Percentiles rank a stretch among this genome's conserved stretches.
phyloP scores from a whole-genome alignment of 2,329 filamentous ascomycete genomes.

The Trematosphaeria pertusa region DNA sequence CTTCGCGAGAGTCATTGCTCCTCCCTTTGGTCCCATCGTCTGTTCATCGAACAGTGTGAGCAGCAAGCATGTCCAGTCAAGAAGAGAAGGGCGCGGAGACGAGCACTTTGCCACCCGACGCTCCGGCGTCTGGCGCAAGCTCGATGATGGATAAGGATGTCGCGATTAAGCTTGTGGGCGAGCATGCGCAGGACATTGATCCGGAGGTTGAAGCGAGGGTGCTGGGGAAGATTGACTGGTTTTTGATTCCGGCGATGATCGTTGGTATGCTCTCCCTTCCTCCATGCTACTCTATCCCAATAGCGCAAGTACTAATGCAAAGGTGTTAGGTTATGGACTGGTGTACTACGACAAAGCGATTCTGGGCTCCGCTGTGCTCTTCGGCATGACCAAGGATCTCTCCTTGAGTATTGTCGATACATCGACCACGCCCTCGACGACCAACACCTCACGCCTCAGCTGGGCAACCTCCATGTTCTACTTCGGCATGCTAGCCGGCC shows the following conservation, averaged over 20 bases:
- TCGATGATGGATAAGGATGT: slow-evolving; percentile 60
- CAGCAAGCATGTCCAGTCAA: background rate
- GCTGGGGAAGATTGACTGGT: slow-evolving; percentile 70
- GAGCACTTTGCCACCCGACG: slow-evolving; percentile 20
- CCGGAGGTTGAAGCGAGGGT: slow-evolving; percentile 62
- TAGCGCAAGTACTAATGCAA: background rate
- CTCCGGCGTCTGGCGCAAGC: slow-evolving; percentile 22
- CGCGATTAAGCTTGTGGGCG: slow-evolving; percentile 66
- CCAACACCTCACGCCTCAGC: slow-evolving; percentile 71
- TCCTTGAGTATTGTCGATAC: slow-evolving; percentile 62
- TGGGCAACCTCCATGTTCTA: slow-evolving; percentile 84
- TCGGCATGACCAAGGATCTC: slow-evolving; percentile 77
- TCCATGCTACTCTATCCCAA: background rate
- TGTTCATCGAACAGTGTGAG: too few relatives aligned
- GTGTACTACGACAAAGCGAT: slow-evolving; percentile 80
- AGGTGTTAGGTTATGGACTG: slow-evolving; percentile 62
- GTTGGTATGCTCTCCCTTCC: slow-evolving; percentile 32
- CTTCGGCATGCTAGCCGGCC: slow-evolving; percentile 77
- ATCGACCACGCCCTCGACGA: slow-evolving; percentile 60
- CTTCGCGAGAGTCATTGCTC: background rate
- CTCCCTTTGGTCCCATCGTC: background rate
- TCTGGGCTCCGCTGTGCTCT: slow-evolving; percentile 73
- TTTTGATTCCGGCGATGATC: slow-evolving; percentile 71
- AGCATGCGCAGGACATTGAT: slow-evolving; percentile 62
- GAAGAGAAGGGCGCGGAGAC: slow-evolving; percentile 21